These are phyloP conservation scores for Earliella scabrosa DNA, from an alignment of 1,284 basidiomycete species.

Conservation along the genomic window DNA sequence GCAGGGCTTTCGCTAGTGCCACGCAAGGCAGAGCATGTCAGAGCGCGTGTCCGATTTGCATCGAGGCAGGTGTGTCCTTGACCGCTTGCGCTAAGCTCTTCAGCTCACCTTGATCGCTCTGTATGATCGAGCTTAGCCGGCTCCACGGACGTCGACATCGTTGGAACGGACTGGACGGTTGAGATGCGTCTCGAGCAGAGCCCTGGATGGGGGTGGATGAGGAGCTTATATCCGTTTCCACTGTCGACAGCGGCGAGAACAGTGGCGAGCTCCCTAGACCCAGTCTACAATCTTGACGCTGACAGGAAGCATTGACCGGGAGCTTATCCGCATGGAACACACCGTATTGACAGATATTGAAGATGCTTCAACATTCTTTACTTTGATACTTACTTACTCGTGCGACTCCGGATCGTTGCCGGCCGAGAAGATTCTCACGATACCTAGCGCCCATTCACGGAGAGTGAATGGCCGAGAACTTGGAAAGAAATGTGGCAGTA, in stretches of 20 bases:
- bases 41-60: background rate
- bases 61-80: background rate
- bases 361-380: too few species aligned
- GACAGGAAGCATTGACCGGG: too few species aligned
- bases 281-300: background rate
- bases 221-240: background rate
- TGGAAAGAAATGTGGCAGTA: too few species aligned
- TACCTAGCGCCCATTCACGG: too few species aligned
- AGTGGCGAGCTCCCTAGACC: background rate
- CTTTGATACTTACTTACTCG: too few species aligned
- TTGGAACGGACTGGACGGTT: background rate
- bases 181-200: background rate
- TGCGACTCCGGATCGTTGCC: too few species aligned
- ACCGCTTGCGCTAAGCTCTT: background rate
- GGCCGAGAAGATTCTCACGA: too few species aligned
- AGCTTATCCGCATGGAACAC: background rate
- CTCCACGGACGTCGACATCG: background rate
- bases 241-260: background rate
- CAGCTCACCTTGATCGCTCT: background rate
- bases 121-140: background rate
- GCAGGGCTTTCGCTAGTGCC: background rate
- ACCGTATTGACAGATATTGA: too few species aligned
- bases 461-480: too few species aligned
- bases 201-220: background rate
- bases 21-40: background rate